Evolutionary conservation across 768 basidiomycete species (phyloP).

Genomic region (Cytidiella melzeri): DNA sequence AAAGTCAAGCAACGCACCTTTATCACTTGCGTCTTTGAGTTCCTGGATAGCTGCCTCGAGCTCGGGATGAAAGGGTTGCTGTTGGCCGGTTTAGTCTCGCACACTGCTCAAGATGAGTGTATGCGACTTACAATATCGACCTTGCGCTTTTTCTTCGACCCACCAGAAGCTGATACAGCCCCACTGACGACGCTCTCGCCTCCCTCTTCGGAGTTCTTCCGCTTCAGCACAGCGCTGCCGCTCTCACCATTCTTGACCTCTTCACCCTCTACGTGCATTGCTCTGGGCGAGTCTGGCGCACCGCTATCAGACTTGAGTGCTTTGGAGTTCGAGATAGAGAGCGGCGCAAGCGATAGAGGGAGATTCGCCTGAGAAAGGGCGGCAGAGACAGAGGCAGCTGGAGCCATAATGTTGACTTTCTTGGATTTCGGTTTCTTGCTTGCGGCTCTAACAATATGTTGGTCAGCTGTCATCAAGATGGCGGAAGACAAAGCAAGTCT

Average conservation of each 20-base stretch:
- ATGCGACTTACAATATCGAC: slow-evolving; percentile 49
- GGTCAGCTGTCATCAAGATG: too few relatives aligned
- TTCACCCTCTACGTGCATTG: slow-evolving; percentile 35
- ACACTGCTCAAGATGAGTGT: not conserved
- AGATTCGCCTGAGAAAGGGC: slow-evolving; percentile 19
- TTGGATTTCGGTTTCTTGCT: slow-evolving; percentile 66
- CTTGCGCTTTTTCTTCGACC: slow-evolving; percentile 60
- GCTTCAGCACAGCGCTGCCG: slow-evolving; percentile 15
- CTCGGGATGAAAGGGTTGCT: slow-evolving; percentile 68
- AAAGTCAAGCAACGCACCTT: slow-evolving; percentile 34
- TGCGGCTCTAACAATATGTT: not conserved
- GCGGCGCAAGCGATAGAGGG: slow-evolving; percentile 11
- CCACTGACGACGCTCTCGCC: slow-evolving; percentile 5
- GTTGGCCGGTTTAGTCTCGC: not conserved
- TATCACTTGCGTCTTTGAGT: slow-evolving; percentile 53
- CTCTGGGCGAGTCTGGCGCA: slow-evolving; percentile 47
- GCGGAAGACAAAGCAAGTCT: too few relatives aligned
- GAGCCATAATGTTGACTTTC: slow-evolving; percentile 34
- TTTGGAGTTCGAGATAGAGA: slow-evolving; percentile 12
- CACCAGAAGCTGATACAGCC: slow-evolving; percentile 1
- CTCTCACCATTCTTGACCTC: slow-evolving; percentile 7
- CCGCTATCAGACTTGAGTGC: slow-evolving; percentile 32
- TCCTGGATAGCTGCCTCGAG: slow-evolving; percentile 56
- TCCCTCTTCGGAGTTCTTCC: slow-evolving; percentile 17
- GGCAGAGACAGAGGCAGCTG: slow-evolving; percentile 23